Evolutionary conservation across 805 yeast genomes (phyloP).

Genomic region (Clavispora asparagi): DNA sequence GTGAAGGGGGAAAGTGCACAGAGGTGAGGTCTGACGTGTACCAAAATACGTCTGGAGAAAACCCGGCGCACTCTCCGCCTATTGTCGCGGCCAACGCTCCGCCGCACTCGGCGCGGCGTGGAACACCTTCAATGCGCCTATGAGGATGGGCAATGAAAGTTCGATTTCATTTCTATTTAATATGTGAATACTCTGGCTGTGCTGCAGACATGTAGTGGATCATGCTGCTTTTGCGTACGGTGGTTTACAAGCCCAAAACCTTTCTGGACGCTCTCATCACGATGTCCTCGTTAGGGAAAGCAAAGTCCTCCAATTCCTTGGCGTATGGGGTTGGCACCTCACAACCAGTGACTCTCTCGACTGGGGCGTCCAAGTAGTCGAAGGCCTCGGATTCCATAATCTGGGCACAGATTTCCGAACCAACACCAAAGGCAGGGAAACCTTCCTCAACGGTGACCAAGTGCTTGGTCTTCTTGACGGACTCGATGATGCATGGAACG

Average conservation of each 20-base stretch:
- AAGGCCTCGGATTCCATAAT: slow-evolving; percentile 98
- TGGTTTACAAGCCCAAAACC: slow-evolving; percentile 58
- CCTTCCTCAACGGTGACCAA: slow-evolving; percentile 95
- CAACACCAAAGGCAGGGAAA: slow-evolving; percentile 98
- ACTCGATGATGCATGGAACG: slow-evolving; percentile 73
- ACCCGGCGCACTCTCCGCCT: background rate
- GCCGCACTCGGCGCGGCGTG: background rate
- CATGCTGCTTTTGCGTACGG: background rate
- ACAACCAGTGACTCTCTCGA: slow-evolving; percentile 98
- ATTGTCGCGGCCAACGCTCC: too few relatives aligned
- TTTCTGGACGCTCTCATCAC: slow-evolving; percentile 83
- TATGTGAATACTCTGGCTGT: background rate
- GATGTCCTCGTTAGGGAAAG: slow-evolving; percentile 95
- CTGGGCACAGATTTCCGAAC: slow-evolving; percentile 96
- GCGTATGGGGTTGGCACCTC: slow-evolving; percentile 99
- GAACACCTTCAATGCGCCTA: too few relatives aligned
- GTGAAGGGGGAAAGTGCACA: background rate
- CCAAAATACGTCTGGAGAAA: background rate
- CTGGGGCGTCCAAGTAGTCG: slow-evolving; percentile 97
- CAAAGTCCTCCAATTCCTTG: slow-evolving; percentile 91
- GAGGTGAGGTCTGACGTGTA: background rate
- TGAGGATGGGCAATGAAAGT: background rate
- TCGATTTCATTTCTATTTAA: background rate
- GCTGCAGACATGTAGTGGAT: background rate
- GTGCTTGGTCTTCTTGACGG: slow-evolving; percentile 96